These are phyloP conservation scores for Prunus yedoensis DNA, from an alignment of 331 rosid genomes.

Conservation along the genomic window DNA sequence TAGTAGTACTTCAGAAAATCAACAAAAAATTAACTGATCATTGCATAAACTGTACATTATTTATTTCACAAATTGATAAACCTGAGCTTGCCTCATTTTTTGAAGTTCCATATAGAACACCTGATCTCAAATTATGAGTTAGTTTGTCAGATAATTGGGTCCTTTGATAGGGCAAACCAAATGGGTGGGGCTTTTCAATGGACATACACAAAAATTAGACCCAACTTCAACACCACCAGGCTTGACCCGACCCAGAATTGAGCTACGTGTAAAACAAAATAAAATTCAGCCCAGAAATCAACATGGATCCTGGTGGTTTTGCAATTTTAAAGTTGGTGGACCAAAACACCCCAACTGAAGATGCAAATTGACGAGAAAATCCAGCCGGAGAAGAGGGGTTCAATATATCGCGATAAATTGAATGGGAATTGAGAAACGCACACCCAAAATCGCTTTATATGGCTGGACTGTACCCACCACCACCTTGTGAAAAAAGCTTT, in stretches of 20 bases:
- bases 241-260: neutral
- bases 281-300: neutral
- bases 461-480: slow-evolving; percentile 11
- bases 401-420: slow-evolving; percentile 18
- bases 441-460: slow-evolving; percentile 17
- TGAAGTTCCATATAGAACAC: no score
- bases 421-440: slow-evolving; percentile 2
- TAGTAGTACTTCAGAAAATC: no score
- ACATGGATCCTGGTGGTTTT: neutral
- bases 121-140: no score
- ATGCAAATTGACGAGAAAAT: neutral
- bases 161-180: no score
- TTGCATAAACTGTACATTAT: no score
- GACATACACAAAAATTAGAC: neutral
- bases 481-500: slow-evolving; percentile 17
- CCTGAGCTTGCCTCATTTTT: no score
- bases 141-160: no score
- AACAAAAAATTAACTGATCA: no score
- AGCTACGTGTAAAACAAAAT: neutral
- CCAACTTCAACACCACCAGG: neutral
- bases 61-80: no score
- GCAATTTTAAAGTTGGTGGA: neutral
- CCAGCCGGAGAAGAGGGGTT: neutral
- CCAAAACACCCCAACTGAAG: neutral
- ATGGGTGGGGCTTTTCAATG: no score